These are phyloP conservation scores for Monilinia laxa DNA, from an alignment of 2,329 filamentous ascomycete genomes.

Conservation along the genomic window DNA sequence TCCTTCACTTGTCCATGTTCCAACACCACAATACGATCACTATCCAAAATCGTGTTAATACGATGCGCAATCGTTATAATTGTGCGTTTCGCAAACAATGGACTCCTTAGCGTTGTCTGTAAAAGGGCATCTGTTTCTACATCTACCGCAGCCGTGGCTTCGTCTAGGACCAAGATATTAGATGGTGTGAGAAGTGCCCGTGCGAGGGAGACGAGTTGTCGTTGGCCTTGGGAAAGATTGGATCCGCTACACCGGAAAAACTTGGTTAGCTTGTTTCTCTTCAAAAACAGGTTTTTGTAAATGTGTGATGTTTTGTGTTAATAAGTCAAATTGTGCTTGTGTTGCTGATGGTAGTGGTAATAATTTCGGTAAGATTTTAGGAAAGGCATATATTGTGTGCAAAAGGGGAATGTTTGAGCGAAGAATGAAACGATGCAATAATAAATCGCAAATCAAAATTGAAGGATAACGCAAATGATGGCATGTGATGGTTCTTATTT, in stretches of 20 bases:
- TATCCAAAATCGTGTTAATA: slow-evolving; percentile 92
- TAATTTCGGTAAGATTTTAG: slow-evolving; percentile 13
- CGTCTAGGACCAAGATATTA: slow-evolving; percentile 95
- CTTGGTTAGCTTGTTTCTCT: slow-evolving; percentile 22
- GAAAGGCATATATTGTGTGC: background rate
- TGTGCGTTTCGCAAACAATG: slow-evolving; percentile 81
- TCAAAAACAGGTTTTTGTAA: background rate
- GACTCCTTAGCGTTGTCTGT: slow-evolving; percentile 61
- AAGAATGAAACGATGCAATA: slow-evolving; percentile 4
- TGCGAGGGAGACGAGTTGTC: slow-evolving; percentile 89
- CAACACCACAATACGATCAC: slow-evolving; percentile 88
- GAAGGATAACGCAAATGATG: slow-evolving; percentile 6
- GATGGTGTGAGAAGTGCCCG: slow-evolving; percentile 91
- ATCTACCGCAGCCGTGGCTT: slow-evolving; percentile 81
- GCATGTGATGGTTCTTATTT: slow-evolving; percentile 22
- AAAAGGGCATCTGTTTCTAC: slow-evolving; percentile 67
- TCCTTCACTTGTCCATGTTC: slow-evolving; percentile 88
- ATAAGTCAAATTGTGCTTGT: background rate
- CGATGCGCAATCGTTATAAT: slow-evolving; percentile 98
- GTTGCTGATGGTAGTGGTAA: background rate
- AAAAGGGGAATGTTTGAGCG: background rate
- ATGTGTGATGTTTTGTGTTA: background rate
- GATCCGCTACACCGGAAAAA: slow-evolving; percentile 59
- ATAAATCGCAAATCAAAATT: slow-evolving; percentile 14
- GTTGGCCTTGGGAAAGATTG: slow-evolving; percentile 92